A percentile compares a stretch with the other conserved stretches of the same genome.
Conservation (phyloP, 768 basidiomycete genomes). For the Leccinum incarnatum region DNA sequence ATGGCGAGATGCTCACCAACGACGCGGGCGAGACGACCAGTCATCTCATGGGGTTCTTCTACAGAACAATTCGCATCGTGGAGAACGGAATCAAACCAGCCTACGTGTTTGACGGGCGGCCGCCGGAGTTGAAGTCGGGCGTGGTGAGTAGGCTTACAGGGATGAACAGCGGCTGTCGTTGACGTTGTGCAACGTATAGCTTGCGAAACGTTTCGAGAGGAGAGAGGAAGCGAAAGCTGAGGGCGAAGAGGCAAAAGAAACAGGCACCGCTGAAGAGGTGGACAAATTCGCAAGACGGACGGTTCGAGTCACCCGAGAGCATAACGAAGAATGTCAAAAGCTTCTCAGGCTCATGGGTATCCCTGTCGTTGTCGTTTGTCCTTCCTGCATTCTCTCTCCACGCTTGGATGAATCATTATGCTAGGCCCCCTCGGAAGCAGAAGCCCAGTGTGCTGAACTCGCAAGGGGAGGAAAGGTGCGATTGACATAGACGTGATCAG, state of each 20-base stretch:
- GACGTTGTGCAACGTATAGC: slow-evolving; percentile 42
- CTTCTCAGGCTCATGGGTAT: slow-evolving; percentile 95
- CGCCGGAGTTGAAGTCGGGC: slow-evolving; percentile 94
- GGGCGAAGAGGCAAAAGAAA: slow-evolving; percentile 95
- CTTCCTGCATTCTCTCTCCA: background rate
- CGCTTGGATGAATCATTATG: background rate
- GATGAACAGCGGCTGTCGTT: background rate
- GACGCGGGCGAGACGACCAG: slow-evolving; percentile 98
- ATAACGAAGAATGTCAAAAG: slow-evolving; percentile 92
- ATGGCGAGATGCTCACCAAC: slow-evolving; percentile 95
- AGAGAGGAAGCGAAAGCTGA: slow-evolving; percentile 93
- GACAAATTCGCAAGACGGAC: slow-evolving; percentile 87
- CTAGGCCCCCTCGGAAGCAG: slow-evolving; percentile 97
- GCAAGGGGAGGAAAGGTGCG: slow-evolving; percentile 90
- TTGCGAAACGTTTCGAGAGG: slow-evolving; percentile 92
- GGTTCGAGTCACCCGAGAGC: slow-evolving; percentile 92
- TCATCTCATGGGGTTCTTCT: slow-evolving; percentile 99
- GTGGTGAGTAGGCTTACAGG: slow-evolving; percentile 61
- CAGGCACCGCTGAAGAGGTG: slow-evolving; percentile 89
- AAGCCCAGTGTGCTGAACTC: slow-evolving; percentile 97
- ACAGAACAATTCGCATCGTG: slow-evolving; percentile 94
- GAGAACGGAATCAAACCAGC: slow-evolving; percentile 98
- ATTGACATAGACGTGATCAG: background rate
- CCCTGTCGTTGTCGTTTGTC: slow-evolving; percentile 82
- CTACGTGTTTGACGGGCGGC: slow-evolving; percentile 98